Base-by-base conservation (phyloP, 2,329 filamentous ascomycete species). In the Penicillium sp. region DNA sequence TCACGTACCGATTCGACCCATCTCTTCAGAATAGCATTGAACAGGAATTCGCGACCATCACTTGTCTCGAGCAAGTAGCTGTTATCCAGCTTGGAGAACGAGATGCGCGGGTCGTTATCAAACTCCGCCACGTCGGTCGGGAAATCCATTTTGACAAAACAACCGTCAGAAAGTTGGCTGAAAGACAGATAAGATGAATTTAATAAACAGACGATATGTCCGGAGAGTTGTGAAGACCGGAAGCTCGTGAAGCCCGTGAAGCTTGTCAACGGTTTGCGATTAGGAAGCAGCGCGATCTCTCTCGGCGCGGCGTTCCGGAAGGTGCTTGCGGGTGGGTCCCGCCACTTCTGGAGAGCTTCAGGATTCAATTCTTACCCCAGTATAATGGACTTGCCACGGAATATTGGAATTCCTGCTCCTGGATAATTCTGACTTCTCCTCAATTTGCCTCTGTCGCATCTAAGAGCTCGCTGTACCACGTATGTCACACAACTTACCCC, bases 21-120 rank as follows among this genome's bases (percentile, higher is more conserved):
- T 74, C 85, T 83, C 75, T 84, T 87, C 63, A 86, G 75, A 48
- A 80, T 81, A 47, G 82, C 75, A 73, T 95, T 87, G 77, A 88
- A 97, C 71, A 92, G 89, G 77, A 88, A 96, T 73, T 96, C 92
- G 58, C 85, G 83, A 50, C 90, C 91, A 69, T 94, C 87, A 45
- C 91, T 89, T 55, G 90, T 88, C 59, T 96, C 91, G 8, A 94
- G 85, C 50, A 94, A 84, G 77, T 88, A 93, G 70, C 91, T 93
- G 68, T 85, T 82, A 74, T 93, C 88, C 58, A 90, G 80, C 70
- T 84, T 89, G n/a, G 90, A 93, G 77, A 88, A 96, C 6, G 90
- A 93, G 68, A 96, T 89, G 64, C 92, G 88, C 28, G 89, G 83
- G 70, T 96, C 91, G 56, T 77, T 77, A 66, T 88, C 86, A 70